phyloP scores from a whole-genome alignment of 1,284 basidiomycete genomes.

The Puccinia hordei region DNA sequence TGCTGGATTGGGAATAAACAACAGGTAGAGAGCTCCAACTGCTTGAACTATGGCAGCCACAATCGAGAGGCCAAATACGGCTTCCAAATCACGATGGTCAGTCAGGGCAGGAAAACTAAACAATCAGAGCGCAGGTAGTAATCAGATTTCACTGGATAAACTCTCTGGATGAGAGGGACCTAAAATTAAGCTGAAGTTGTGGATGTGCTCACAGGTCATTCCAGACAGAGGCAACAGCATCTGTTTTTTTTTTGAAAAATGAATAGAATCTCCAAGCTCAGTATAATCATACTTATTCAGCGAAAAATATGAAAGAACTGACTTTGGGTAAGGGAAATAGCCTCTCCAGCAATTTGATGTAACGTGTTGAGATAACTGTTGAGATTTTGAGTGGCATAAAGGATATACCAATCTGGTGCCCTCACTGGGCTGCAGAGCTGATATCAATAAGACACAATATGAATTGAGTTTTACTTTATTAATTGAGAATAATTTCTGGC shows the following conservation, averaged over 20 bases:
- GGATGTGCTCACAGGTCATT: constrained; percentile 41
- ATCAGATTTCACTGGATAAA: background rate
- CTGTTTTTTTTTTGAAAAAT: constrained; percentile 4
- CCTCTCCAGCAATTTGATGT: constrained; percentile 29
- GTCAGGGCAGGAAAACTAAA: constrained; percentile 33
- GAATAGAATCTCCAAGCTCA: background rate
- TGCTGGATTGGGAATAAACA: constrained; percentile 11
- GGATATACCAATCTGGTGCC: constrained; percentile 45
- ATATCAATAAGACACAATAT: background rate
- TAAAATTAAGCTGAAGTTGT: background rate
- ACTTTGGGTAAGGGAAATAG: constrained; percentile 42
- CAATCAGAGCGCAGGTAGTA: background rate
- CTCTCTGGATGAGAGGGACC: background rate
- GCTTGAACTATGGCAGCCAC: constrained; percentile 30
- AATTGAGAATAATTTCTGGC: background rate
- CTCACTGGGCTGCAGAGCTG: constrained; percentile 44
- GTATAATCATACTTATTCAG: background rate
- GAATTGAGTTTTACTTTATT: too few relatives aligned
- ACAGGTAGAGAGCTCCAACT: constrained; percentile 28
- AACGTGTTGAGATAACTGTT: constrained; percentile 40
- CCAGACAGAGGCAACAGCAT: constrained; percentile 38
- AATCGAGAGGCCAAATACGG: constrained; percentile 1
- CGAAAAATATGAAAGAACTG: background rate
- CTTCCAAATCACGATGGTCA: constrained; percentile 23
- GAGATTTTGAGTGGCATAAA: constrained; percentile 41